Conservation (phyloP, 2,329 filamentous ascomycete genomes). For the Colletotrichum horii region DNA sequence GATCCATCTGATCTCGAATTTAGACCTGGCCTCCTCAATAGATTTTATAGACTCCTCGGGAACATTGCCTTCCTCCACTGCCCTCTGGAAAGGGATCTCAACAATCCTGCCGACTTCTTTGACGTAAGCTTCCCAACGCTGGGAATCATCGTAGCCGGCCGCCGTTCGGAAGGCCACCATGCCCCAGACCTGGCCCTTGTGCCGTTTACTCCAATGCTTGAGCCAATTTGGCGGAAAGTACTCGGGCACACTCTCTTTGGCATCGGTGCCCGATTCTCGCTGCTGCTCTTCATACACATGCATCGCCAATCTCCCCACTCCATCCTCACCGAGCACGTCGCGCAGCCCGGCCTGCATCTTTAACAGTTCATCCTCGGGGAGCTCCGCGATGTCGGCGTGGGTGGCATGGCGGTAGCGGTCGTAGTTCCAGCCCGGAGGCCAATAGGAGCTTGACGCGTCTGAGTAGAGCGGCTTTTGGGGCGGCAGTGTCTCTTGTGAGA, state of each 20-base stretch:
- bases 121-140: fast-evolving
- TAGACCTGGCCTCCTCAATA: background rate
- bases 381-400: background rate
- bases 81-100: background rate
- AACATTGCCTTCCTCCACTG: background rate
- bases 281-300: background rate
- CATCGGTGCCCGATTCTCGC: fast-evolving
- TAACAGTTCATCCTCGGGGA: background rate
- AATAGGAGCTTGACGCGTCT: background rate
- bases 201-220: background rate
- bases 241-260: background rate
- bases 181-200: background rate
- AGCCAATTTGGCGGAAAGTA: background rate
- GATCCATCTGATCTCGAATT: background rate
- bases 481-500: background rate
- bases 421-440: background rate
- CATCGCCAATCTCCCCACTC: background rate
- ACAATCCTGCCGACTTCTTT: background rate
- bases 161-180: background rate
- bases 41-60: fast-evolving
- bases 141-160: fast-evolving
- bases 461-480: background rate
- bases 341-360: background rate
- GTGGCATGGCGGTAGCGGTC: background rate
- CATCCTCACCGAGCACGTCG: background rate